Evolutionary conservation across 129 eudicot species (phyloP).

Genomic region (Logfia minima): DNA sequence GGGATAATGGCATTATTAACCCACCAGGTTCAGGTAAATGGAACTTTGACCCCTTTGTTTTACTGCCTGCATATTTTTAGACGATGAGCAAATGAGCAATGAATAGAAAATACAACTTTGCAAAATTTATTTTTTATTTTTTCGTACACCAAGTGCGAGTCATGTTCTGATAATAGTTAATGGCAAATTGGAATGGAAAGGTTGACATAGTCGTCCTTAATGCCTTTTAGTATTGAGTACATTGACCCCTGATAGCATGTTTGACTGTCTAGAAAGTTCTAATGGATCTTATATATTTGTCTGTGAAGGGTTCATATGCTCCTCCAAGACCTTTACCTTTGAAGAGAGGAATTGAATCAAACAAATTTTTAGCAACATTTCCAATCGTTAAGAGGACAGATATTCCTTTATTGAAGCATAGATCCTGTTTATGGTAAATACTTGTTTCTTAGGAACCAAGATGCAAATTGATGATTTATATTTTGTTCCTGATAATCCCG

Average conservation of each 20-base stretch:
- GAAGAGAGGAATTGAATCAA: conserved; percentile 49
- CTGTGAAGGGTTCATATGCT: conserved; percentile 71
- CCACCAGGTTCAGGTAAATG: conserved; percentile 61
- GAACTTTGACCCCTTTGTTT: not conserved
- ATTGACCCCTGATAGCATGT: not conserved
- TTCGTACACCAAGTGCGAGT: not conserved
- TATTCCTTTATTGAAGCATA: conserved; percentile 47
- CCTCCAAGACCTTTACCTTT: conserved; percentile 50
- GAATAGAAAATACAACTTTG: not conserved
- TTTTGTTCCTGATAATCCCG: not conserved
- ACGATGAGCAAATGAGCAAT: not conserved
- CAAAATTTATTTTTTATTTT: not conserved
- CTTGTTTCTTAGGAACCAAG: not conserved
- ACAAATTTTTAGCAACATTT: conserved; percentile 32
- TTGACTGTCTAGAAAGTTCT: not conserved
- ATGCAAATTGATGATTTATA: not conserved
- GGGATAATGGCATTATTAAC: conserved; percentile 70
- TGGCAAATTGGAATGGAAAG: not conserved
- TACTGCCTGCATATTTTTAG: not conserved
- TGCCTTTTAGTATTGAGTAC: conserved; percentile 1
- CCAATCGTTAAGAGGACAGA: conserved; percentile 45
- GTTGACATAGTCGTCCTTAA: not conserved
- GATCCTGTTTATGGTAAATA: conserved; percentile 56
- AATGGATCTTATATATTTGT: conserved; percentile 22
- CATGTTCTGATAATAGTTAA: not conserved